Evolutionary conservation across 768 basidiomycete species (phyloP), one percentile per base, ranked within the genome.

Genomic region (Leccinum ochraceum): DNA sequence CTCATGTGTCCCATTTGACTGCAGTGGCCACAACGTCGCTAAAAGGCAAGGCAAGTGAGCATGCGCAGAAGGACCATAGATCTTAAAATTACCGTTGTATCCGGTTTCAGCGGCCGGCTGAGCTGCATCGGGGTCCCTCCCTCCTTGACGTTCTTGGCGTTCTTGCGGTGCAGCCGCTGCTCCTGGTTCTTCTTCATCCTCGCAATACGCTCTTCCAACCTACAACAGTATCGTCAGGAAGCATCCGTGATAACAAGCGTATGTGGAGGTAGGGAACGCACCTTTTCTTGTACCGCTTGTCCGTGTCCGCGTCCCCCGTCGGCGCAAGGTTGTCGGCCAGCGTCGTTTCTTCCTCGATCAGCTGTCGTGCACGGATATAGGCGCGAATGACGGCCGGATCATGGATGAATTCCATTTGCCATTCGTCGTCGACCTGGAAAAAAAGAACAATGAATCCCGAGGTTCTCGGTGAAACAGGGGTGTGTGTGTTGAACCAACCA

Each of bases 1-100:
- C 94, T 96, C 92, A 98, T 98, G 74, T 98, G 96, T 24, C 96
- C 96, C 83, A 97, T 89, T 73, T 95, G 92, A 4, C 95, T 95
- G 68, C 96, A 98, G 69, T 97, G 94, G 2, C 96, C 95, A 71
- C 96, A 98, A 39, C 92, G 88, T 54, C 97, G 82, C 89, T 94
- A 78, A 37, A 66, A 72, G 52, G 50, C 7, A 36, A 37, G 7
- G 8, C 65, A 69, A 50, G 7, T 5, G 39, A 16, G 39, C 48
- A 9, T 20, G 17, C 13, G 24, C n/a, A 44, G 16, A 11, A 28
- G 32, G 20, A 9, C 17, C 7, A 0, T 9, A 20, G 11, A 32
- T 3, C 22, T 20, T 39, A 0, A 11, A 73, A 78, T 58, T 71
- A 91, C 90, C 71, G 94, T 94, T 16, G 94, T 96, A 72, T 95